phyloP scores from a whole-genome alignment of 2,329 filamentous ascomycete genomes.

The Fusarium irregulare region DNA sequence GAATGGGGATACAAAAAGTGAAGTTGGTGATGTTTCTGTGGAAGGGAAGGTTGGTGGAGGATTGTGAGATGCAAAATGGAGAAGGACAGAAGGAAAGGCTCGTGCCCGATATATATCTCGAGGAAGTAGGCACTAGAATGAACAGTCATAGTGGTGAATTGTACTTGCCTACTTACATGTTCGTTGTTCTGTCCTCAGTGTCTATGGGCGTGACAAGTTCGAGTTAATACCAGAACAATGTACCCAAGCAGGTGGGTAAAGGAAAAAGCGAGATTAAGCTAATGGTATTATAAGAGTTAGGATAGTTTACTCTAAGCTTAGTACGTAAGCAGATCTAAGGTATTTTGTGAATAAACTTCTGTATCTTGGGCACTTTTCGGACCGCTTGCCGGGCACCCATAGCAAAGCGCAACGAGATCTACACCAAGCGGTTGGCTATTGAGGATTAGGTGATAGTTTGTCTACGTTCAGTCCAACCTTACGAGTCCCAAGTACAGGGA shows the following conservation, averaged over 20 bases:
- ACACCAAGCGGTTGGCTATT: neutral
- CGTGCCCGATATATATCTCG: neutral
- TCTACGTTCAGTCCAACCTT: neutral
- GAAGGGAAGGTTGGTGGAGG: neutral
- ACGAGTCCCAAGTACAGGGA: neutral
- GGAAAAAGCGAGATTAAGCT: too few species aligned
- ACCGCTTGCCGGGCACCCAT: neutral
- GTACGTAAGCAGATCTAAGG: too few species aligned
- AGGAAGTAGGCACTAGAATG: neutral
- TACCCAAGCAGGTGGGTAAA: neutral
- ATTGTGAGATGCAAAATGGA: neutral
- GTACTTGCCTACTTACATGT: neutral
- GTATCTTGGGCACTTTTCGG: accelerated
- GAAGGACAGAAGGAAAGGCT: neutral
- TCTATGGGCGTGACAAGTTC: neutral
- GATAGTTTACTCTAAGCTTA: too few species aligned
- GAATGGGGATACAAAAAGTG: neutral
- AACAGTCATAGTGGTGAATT: neutral
- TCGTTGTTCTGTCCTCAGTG: neutral
- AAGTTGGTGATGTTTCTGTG: neutral
- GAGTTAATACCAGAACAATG: neutral
- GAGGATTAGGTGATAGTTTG: neutral
- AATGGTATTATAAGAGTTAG: too few species aligned
- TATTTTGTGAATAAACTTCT: too few species aligned
- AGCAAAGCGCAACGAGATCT: neutral